Percentiles rank a stretch among this genome's conserved stretches.
phyloP scores from a whole-genome alignment of 495 filamentous ascomycete species.

The Daldinia childiae region DNA sequence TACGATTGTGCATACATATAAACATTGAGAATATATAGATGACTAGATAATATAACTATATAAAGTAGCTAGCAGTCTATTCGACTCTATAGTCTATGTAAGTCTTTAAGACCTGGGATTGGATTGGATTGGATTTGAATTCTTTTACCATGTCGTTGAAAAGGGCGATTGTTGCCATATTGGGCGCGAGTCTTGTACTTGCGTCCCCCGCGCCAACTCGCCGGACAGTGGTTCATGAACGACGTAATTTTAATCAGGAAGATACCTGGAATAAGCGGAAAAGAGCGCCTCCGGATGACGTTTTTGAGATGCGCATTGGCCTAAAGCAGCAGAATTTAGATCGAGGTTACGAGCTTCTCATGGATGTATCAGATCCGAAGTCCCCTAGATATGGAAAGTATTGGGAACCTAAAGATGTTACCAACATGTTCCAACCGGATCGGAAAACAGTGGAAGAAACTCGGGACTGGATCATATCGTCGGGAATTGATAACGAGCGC shows the following conservation, averaged over 20 bases:
- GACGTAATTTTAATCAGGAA: not conserved
- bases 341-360: not conserved
- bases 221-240: slow-evolving; percentile 7
- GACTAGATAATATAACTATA: not conserved
- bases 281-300: not conserved
- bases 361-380: not conserved
- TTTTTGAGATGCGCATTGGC: not conserved
- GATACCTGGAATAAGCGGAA: not conserved
- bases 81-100: not conserved
- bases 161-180: not conserved
- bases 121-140: not conserved
- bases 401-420: not conserved
- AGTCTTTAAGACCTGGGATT: not conserved
- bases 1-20: too few relatives aligned
- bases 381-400: not conserved
- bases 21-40: not conserved
- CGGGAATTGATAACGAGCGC: slow-evolving; percentile 57
- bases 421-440: not conserved
- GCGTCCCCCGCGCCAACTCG: slow-evolving; percentile 40
- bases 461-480: slow-evolving; percentile 58
- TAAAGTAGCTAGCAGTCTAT: not conserved
- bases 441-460: slow-evolving; percentile 45
- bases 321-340: not conserved
- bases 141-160: not conserved
- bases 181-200: not conserved